These are phyloP conservation scores for Aurantiochytrium sp. DNA, from an alignment of 108 stramenopile genomes.

Conservation along the genomic window DNA sequence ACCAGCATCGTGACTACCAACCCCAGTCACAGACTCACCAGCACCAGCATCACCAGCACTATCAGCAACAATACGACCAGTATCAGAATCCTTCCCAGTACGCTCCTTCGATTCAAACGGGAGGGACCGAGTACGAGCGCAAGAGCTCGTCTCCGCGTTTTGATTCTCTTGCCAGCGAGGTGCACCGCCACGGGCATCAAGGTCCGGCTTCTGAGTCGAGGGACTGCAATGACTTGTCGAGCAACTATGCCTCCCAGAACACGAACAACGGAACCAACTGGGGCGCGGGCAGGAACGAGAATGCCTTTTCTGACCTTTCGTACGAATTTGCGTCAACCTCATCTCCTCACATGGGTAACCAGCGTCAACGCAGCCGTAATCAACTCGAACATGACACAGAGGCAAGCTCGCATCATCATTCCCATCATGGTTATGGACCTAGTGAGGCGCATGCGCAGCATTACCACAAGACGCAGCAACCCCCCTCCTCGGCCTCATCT, in stretches of 20 bases:
- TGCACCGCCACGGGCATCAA: neutral
- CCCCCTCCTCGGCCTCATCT: neutral
- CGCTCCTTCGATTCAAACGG: too few species aligned
- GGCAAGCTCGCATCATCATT: too few species aligned
- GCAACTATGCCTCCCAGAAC: too few species aligned
- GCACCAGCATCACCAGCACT: too few species aligned
- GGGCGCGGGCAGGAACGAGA: neutral
- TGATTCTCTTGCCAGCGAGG: neutral
- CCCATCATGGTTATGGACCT: too few species aligned
- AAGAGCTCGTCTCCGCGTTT: neutral
- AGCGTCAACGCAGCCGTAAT: neutral
- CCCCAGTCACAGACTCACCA: too few species aligned
- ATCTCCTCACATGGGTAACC: neutral
- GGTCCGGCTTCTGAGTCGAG: neutral
- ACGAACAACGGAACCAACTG: too few species aligned
- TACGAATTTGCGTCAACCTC: conserved; percentile 1
- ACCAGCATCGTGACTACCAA: too few species aligned
- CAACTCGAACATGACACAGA: neutral
- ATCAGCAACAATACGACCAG: too few species aligned
- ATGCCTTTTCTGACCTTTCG: neutral
- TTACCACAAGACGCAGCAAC: too few species aligned
- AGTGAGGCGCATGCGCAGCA: too few species aligned
- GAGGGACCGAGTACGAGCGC: neutral
- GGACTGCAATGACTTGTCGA: too few species aligned
- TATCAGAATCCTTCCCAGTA: neutral